These are phyloP conservation scores for Thymus quinquecostatus DNA, from an alignment of 257 asterid species.

Conservation along the genomic window DNA sequence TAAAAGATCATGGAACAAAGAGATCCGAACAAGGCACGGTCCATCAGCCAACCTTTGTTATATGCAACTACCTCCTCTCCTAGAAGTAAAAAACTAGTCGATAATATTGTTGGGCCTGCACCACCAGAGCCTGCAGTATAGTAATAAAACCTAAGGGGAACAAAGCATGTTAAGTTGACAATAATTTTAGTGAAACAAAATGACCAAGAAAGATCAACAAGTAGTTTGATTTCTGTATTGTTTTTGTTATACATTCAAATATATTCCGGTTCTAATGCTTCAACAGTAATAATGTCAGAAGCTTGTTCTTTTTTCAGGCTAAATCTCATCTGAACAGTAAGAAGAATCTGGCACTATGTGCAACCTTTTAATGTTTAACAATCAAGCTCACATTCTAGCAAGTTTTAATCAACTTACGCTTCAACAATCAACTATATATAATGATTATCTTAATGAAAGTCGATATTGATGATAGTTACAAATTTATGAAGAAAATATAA, in stretches of 20 bases:
- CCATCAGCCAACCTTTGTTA: slow-evolving; percentile 65
- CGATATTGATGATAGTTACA: not conserved
- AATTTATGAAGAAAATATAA: not conserved
- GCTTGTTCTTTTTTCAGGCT: not conserved
- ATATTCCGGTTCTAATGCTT: not conserved
- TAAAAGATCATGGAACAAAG: not conserved
- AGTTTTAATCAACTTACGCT: slow-evolving; percentile 3
- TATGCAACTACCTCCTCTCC: slow-evolving; percentile 96
- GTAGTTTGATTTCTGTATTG: not conserved
- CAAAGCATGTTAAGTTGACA: slow-evolving; percentile 23
- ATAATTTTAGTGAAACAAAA: not conserved
- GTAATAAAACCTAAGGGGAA: slow-evolving; percentile 75
- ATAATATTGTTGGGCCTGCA: slow-evolving; percentile 91
- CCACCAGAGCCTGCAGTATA: slow-evolving; percentile 98
- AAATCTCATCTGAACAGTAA: not conserved
- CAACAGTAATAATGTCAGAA: not conserved
- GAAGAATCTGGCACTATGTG: not conserved
- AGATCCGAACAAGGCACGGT: not conserved
- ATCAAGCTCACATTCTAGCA: slow-evolving; percentile 15
- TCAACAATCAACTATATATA: not conserved
- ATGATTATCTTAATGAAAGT: not conserved
- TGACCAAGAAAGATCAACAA: not conserved
- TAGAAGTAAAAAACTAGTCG: slow-evolving; percentile 92
- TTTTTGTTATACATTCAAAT: not conserved
- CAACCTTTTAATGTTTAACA: not conserved